Percentiles rank a stretch among this genome's conserved stretches.
These are phyloP conservation scores for Falciphora oryzae DNA, from an alignment of 2,329 filamentous ascomycete species.

Conservation along the genomic window DNA sequence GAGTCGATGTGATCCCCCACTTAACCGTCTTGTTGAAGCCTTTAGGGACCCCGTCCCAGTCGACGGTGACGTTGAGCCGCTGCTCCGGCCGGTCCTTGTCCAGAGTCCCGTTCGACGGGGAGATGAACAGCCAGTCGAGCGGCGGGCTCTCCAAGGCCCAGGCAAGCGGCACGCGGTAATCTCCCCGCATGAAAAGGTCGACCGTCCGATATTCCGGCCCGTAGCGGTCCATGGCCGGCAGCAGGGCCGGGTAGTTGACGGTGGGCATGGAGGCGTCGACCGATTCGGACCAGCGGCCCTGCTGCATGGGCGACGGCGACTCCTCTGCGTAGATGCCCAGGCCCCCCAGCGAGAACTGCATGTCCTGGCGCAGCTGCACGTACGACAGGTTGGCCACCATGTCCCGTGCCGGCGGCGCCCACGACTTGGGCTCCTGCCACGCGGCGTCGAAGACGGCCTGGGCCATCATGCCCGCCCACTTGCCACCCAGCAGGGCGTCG, in stretches of 20 bases:
- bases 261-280: conserved; percentile 46
- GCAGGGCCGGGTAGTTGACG: conserved; percentile 12
- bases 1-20: conserved; percentile 44
- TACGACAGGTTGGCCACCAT: conserved; percentile 55
- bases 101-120: conserved; percentile 31
- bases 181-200: conserved; percentile 56
- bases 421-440: conserved; percentile 62
- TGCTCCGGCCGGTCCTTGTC: conserved; percentile 20
- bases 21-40: conserved; percentile 35
- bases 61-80: conserved; percentile 48
- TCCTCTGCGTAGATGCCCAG: conserved; percentile 61
- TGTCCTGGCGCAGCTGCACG: conserved; percentile 49
- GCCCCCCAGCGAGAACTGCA: conserved; percentile 48
- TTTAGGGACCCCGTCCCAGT: conserved; percentile 38
- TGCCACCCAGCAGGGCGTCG: conserved; percentile 52
- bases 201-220: conserved; percentile 52
- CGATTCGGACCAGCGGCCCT: conserved; percentile 57
- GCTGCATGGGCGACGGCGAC: conserved; percentile 60
- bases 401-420: conserved; percentile 71
- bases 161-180: conserved; percentile 43
- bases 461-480: conserved; percentile 57
- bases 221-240: conserved; percentile 52
- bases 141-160: conserved; percentile 22
- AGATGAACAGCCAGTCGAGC: conserved; percentile 46
- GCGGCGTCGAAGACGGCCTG: conserved; percentile 48